These are phyloP conservation scores for Tuber borchii DNA, from an alignment of 495 filamentous ascomycete species.

Conservation along the genomic window DNA sequence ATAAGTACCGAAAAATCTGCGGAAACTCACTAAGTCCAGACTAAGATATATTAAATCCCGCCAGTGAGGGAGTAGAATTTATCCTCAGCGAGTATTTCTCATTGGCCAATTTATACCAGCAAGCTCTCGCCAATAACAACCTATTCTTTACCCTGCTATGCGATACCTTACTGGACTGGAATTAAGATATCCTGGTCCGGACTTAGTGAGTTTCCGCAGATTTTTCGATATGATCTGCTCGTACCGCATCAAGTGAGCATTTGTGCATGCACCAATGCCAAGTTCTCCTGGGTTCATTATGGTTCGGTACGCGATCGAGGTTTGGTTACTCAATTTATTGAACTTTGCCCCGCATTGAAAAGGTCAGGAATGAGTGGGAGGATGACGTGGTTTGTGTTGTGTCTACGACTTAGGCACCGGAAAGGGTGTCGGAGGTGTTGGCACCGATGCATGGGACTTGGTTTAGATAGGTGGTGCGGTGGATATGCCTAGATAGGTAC, in stretches of 20 bases:
- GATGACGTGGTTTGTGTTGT: not conserved
- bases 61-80: too few relatives aligned
- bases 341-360: not conserved
- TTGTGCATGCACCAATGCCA: not conserved
- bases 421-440: not conserved
- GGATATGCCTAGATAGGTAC: not conserved
- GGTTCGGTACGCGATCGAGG: not conserved
- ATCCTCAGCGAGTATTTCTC: too few relatives aligned
- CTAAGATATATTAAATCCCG: too few relatives aligned
- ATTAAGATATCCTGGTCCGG: too few relatives aligned
- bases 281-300: not conserved
- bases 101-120: too few relatives aligned
- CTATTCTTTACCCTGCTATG: too few relatives aligned
- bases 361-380: not conserved
- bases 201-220: too few relatives aligned
- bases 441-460: not conserved
- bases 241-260: not conserved
- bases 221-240: not conserved
- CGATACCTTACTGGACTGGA: too few relatives aligned
- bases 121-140: too few relatives aligned
- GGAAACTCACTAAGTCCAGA: too few relatives aligned
- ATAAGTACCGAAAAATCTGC: too few relatives aligned
- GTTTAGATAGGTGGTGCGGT: not conserved
- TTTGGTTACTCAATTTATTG: not conserved
- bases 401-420: not conserved